These are phyloP conservation scores for Quercus mongolica DNA, from an alignment of 306 rosid genomes.

Conservation along the genomic window DNA sequence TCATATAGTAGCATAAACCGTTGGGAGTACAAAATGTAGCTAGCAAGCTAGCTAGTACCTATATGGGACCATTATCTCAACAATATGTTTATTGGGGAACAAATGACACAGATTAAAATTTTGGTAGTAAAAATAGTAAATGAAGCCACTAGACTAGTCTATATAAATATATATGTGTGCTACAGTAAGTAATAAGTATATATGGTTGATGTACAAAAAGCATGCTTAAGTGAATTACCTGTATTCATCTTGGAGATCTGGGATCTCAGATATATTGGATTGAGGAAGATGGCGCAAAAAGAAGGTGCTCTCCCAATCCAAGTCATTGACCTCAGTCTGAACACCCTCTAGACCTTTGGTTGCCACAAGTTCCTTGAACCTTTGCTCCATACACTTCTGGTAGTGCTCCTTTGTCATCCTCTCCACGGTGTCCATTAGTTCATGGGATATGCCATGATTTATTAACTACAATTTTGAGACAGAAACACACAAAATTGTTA, in stretches of 20 bases:
- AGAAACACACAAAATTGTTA: neutral
- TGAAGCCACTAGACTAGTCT: too few relatives aligned
- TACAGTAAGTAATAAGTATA: too few relatives aligned
- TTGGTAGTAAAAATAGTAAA: neutral
- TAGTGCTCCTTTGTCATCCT: constrained; percentile 77
- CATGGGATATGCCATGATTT: constrained; percentile 63
- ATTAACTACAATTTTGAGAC: constrained; percentile 39
- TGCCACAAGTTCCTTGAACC: constrained; percentile 57
- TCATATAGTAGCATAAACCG: neutral
- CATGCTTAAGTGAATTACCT: constrained; percentile 29
- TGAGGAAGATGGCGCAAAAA: constrained; percentile 67
- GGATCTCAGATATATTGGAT: constrained; percentile 63
- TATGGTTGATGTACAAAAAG: neutral
- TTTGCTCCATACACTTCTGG: constrained; percentile 64
- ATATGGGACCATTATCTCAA: neutral
- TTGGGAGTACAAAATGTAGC: neutral
- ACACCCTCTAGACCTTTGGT: constrained; percentile 58
- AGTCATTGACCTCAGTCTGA: constrained; percentile 59
- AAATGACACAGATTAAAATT: neutral
- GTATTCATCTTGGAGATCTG: constrained; percentile 69
- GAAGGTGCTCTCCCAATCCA: constrained; percentile 93
- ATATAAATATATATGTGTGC: too few relatives aligned
- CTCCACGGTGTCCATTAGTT: constrained; percentile 75
- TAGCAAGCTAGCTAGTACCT: too few relatives aligned
- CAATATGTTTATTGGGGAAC: neutral